A percentile compares a stretch with the other conserved stretches of the same genome.
phyloP scores from a whole-genome alignment of 768 basidiomycete species.

The Mycena kentingensis region DNA sequence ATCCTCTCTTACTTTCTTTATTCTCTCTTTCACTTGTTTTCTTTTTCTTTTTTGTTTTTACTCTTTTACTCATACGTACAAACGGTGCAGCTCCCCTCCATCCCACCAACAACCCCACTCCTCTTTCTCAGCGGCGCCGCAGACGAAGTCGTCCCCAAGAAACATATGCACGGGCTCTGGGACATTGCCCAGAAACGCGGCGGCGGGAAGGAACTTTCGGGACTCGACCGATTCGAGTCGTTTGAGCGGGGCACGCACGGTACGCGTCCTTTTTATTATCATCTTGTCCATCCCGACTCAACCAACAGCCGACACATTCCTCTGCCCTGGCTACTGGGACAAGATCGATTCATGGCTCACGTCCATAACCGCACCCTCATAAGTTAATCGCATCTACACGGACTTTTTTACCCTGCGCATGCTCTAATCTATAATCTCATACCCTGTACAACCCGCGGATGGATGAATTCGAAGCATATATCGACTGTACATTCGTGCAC shows the following conservation, averaged over 20 bases:
- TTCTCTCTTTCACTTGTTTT: too few relatives aligned
- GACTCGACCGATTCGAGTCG: conserved; percentile 5
- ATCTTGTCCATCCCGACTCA: background rate
- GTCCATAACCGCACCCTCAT: background rate
- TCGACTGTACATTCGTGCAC: too few relatives aligned
- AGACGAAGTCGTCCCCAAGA: conserved; percentile 56
- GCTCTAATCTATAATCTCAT: background rate
- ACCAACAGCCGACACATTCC: background rate
- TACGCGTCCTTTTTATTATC: background rate
- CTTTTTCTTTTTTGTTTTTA: too few relatives aligned
- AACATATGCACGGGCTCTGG: conserved; percentile 57
- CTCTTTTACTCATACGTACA: too few relatives aligned
- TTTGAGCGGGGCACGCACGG: conserved; percentile 1
- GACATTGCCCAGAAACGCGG: conserved; percentile 34
- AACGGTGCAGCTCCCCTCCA: conserved; percentile 38
- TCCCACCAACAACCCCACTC: conserved; percentile 51
- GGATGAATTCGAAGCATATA: too few relatives aligned
- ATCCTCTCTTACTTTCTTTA: too few relatives aligned
- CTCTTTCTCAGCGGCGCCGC: conserved; percentile 60
- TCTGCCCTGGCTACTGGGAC: conserved; percentile 35
- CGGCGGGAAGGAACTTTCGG: conserved; percentile 19
- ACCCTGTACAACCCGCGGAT: too few relatives aligned
- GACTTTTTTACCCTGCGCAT: background rate
- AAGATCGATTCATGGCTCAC: conserved; percentile 33
- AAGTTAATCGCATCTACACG: background rate